These are phyloP conservation scores for Lactarius pseudohatsudake DNA, from an alignment of 768 basidiomycete genomes.

Conservation along the genomic window DNA sequence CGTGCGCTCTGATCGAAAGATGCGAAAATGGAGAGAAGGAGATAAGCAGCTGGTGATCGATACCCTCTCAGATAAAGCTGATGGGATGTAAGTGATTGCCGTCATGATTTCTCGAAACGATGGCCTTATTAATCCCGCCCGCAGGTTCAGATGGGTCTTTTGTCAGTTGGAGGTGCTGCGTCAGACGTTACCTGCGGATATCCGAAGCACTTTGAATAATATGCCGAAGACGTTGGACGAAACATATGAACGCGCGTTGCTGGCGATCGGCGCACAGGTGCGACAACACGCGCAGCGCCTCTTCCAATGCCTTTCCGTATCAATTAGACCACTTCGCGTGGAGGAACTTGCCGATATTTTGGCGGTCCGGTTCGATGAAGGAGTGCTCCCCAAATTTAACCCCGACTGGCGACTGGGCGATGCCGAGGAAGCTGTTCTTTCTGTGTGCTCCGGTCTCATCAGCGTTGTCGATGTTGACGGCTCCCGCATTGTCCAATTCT, in stretches of 20 bases:
- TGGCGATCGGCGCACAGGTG: not conserved
- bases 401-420: constrained; percentile 12
- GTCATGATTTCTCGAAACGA: not conserved
- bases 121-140: no score
- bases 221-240: constrained; percentile 7
- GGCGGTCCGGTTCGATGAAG: not conserved
- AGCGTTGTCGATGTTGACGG: not conserved
- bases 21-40: not conserved
- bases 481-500: constrained; percentile 3
- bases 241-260: constrained; percentile 1
- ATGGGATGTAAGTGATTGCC: constrained; percentile 7
- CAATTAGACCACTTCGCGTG: constrained; percentile 8
- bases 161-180: constrained; percentile 8
- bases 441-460: constrained; percentile 7
- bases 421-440: not conserved
- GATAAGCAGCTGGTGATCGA: constrained; percentile 5
- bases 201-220: not conserved
- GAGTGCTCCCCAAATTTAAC: not conserved
- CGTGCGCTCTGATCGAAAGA: not conserved
- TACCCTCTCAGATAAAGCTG: not conserved
- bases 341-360: constrained; percentile 13
- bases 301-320: constrained; percentile 9
- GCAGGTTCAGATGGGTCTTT: constrained; percentile 11
- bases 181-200: not conserved
- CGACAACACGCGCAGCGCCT: constrained; percentile 8